Percentiles rank a stretch among this genome's conserved stretches.
phyloP scores from a whole-genome alignment of 306 rosid species.

The Prunus davidiana region DNA sequence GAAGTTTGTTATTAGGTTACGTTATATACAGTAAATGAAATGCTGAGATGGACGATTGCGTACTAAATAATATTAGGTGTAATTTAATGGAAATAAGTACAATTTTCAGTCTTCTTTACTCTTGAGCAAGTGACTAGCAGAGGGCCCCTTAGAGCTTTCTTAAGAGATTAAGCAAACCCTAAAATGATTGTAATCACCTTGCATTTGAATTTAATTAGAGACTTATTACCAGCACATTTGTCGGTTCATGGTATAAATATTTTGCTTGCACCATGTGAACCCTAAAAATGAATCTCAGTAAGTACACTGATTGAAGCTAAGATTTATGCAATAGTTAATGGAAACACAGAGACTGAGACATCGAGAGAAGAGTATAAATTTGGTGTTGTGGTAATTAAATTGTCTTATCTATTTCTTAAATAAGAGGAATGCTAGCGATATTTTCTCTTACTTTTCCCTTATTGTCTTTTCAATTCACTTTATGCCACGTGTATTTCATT shows the following conservation, averaged over 20 bases:
- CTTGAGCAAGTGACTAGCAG: background rate
- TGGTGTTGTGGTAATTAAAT: background rate
- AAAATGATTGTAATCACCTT: background rate
- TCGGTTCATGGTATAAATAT: background rate
- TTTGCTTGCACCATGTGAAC: background rate
- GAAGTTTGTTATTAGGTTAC: too few species aligned
- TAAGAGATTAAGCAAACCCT: conserved; percentile 2
- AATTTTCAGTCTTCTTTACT: background rate
- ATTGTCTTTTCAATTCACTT: too few species aligned
- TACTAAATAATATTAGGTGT: background rate
- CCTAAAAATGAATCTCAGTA: too few species aligned
- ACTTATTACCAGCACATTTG: background rate
- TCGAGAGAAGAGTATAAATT: background rate
- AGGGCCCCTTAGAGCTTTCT: background rate
- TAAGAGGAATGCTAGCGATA: too few species aligned
- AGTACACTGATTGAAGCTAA: background rate
- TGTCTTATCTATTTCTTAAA: background rate
- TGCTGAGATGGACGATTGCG: background rate
- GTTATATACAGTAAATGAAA: background rate
- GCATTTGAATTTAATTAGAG: background rate
- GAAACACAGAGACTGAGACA: conserved; percentile 1
- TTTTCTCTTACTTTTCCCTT: too few species aligned
- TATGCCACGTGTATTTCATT: too few species aligned
- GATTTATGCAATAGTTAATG: conserved; percentile 1
- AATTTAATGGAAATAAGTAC: background rate